These are phyloP conservation scores for Floccularia luteovirens DNA, from an alignment of 768 basidiomycete species.

Conservation along the genomic window DNA sequence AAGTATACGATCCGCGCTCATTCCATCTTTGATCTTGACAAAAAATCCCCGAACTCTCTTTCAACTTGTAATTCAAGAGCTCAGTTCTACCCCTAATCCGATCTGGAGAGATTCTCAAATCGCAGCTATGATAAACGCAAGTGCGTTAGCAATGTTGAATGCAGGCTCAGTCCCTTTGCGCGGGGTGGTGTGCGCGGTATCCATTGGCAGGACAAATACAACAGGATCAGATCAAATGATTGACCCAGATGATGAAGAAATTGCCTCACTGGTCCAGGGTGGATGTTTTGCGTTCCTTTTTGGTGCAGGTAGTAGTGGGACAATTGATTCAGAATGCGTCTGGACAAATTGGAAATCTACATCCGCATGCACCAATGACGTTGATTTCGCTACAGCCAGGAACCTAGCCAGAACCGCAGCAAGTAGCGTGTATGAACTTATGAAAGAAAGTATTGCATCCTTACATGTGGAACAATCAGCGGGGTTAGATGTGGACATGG, in stretches of 20 bases:
- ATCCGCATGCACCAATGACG: slow-evolving; percentile 26
- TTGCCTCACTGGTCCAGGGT: slow-evolving; percentile 23
- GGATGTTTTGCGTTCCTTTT: slow-evolving; percentile 72
- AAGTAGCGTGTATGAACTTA: slow-evolving; percentile 32
- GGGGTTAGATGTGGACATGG: slow-evolving; percentile 1
- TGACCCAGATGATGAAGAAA: slow-evolving; percentile 44
- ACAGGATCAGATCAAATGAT: slow-evolving; percentile 29
- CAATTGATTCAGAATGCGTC: slow-evolving; percentile 27
- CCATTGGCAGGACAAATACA: slow-evolving; percentile 33
- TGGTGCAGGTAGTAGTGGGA: slow-evolving; percentile 15
- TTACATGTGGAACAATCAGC: slow-evolving; percentile 6
- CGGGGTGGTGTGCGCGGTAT: slow-evolving; percentile 65
- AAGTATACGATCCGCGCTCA: slow-evolving; percentile 46
- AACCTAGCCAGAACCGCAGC: slow-evolving; percentile 43
- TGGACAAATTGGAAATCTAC: slow-evolving; percentile 51
- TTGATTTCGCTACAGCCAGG: slow-evolving; percentile 34
- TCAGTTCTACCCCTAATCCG: slow-evolving; percentile 20
- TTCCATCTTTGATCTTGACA: slow-evolving; percentile 57
- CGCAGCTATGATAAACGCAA: slow-evolving; percentile 66
- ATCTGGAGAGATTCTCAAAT: slow-evolving; percentile 34
- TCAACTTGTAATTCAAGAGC: slow-evolving; percentile 70
- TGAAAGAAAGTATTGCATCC: slow-evolving; percentile 34
- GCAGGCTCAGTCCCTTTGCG: slow-evolving; percentile 68
- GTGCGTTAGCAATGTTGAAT: slow-evolving; percentile 59
- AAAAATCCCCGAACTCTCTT: slow-evolving; percentile 67